Evolutionary conservation across 306 rosid genomes (phyloP).

Genomic region (Spatholobus suberectus): DNA sequence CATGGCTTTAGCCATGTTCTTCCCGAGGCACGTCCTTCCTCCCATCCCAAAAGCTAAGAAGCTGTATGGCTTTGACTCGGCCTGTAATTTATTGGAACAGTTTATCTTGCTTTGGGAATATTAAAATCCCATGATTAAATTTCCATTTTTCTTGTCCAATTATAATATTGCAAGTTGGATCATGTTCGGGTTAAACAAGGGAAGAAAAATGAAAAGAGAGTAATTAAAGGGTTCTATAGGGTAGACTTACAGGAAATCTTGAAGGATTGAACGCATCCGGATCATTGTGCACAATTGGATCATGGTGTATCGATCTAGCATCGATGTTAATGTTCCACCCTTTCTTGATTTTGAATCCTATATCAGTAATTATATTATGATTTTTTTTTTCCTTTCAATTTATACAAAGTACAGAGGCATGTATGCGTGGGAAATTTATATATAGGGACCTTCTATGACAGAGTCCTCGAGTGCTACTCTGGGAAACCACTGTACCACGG

Average conservation of each 20-base stretch:
- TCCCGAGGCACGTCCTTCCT: conserved; percentile 88
- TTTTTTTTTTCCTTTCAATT: conserved; percentile 3
- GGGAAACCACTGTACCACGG: conserved; percentile 90
- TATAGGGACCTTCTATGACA: conserved; percentile 66
- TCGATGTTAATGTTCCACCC: conserved; percentile 88
- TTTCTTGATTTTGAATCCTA: conserved; percentile 76
- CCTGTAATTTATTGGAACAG: conserved; percentile 43
- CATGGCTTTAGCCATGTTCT: conserved; percentile 88
- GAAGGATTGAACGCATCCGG: conserved; percentile 75
- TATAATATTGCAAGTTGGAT: not conserved
- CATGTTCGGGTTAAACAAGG: not conserved
- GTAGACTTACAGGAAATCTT: conserved; percentile 66
- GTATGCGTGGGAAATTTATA: not conserved
- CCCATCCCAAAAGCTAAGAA: conserved; percentile 95
- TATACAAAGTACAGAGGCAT: not conserved
- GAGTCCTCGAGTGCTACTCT: conserved; percentile 75
- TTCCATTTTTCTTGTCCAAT: conserved; percentile 4
- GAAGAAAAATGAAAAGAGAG: not conserved
- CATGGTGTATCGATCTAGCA: conserved; percentile 77
- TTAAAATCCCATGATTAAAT: not conserved
- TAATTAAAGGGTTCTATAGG: not conserved
- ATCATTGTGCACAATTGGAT: conserved; percentile 60
- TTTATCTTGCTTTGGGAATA: not conserved
- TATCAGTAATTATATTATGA: not conserved
- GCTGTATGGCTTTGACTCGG: conserved; percentile 65